Evolutionary conservation across 2,329 filamentous ascomycete genomes (phyloP).

Genomic region (Cryphonectria japonica): DNA sequence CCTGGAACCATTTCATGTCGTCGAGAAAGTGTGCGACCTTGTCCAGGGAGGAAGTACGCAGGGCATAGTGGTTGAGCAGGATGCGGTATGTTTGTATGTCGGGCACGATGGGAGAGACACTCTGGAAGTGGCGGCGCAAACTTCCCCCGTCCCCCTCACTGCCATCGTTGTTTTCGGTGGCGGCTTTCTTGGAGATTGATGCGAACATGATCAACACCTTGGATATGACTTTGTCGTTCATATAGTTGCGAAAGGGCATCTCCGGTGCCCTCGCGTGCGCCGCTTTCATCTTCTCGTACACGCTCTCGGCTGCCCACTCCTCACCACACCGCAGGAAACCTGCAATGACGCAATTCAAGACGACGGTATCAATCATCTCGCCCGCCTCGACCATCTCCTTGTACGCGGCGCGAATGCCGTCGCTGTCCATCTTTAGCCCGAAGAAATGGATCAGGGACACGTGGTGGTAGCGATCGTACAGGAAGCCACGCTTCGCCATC

Average conservation of each 20-base stretch:
- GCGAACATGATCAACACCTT: conserved; percentile 62
- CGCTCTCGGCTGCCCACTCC: conserved; percentile 72
- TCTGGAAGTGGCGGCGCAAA: conserved; percentile 60
- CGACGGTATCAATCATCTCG: conserved; percentile 84
- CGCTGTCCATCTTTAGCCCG: conserved; percentile 73
- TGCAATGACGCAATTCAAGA: conserved; percentile 84
- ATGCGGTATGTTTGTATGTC: conserved; percentile 80
- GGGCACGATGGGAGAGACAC: conserved; percentile 68
- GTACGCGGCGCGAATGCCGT: conserved; percentile 77
- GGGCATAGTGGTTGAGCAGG: conserved; percentile 75
- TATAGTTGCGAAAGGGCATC: conserved; percentile 51
- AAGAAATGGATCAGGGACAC: conserved; percentile 83
- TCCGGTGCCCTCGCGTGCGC: conserved; percentile 48
- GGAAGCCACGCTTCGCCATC: conserved; percentile 71
- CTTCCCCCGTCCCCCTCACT: conserved; percentile 33
- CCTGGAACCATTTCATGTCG: conserved; percentile 74
- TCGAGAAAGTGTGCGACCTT: conserved; percentile 72
- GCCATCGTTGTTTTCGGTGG: conserved; percentile 33
- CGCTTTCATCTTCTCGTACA: conserved; percentile 84
- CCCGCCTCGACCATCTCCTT: conserved; percentile 80
- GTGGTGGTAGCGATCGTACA: conserved; percentile 78
- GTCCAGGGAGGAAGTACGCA: conserved; percentile 70
- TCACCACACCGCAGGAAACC: conserved; percentile 79
- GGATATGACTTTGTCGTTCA: conserved; percentile 54
- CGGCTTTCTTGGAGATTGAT: conserved; percentile 57